Evolutionary conservation across 768 basidiomycete species (phyloP).

Genomic region (Panaeolus papilionaceus): DNA sequence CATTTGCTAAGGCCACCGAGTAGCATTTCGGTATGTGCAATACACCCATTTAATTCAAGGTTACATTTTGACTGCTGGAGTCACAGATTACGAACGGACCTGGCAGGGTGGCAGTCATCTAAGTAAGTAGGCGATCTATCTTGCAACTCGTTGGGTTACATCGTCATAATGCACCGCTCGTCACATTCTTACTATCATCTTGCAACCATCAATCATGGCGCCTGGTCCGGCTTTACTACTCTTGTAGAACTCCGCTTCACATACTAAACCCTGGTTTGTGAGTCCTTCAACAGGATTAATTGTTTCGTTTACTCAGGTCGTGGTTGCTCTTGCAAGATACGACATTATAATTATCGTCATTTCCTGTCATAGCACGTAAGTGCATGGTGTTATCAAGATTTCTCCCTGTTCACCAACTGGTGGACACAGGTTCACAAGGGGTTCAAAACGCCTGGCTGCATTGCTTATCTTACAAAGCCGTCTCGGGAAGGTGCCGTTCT

Average conservation of each 20-base stretch:
- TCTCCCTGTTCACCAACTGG: neutral
- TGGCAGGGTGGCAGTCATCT: no score
- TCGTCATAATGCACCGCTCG: neutral
- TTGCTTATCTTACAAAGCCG: neutral
- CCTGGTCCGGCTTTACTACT: neutral
- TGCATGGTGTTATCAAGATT: neutral
- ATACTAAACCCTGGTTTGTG: neutral
- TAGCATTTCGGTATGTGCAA: no score
- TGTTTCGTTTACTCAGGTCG: neutral
- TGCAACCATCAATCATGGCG: neutral
- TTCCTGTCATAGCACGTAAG: neutral
- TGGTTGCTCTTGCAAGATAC: neutral
- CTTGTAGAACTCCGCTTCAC: neutral
- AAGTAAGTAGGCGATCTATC: neutral
- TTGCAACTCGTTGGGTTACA: neutral
- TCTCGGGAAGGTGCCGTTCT: neutral
- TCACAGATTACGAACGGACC: no score
- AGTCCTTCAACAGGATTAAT: neutral
- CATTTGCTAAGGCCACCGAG: no score
- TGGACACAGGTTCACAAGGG: conserved; percentile 4
- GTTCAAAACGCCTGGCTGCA: neutral
- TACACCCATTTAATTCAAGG: no score
- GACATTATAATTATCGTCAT: neutral
- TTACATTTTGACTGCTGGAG: no score
- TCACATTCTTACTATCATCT: neutral